A percentile compares a stretch with the other conserved stretches of the same genome.
These are phyloP conservation scores for Syncephalis fuscata DNA, from an alignment of 371 early-diverging fungal species.

Conservation along the genomic window DNA sequence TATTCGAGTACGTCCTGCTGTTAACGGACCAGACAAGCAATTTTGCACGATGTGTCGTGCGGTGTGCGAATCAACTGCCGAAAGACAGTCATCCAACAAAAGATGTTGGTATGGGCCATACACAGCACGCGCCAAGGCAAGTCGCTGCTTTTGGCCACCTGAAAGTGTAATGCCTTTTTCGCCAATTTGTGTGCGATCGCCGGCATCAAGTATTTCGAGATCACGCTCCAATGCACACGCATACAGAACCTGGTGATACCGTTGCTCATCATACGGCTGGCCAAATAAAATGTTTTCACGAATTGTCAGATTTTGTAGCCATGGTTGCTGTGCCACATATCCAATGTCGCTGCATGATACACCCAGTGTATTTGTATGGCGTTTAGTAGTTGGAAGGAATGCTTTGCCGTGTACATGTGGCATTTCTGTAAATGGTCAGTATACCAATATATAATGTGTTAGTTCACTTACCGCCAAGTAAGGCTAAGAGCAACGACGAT, in stretches of 20 bases:
- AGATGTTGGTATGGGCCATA: conserved; percentile 58
- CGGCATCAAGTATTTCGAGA: conserved; percentile 58
- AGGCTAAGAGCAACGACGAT: conserved; percentile 38
- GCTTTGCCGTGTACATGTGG: conserved; percentile 23
- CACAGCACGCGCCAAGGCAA: conserved; percentile 69
- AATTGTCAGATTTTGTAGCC: conserved; percentile 74
- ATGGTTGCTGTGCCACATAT: conserved; percentile 70
- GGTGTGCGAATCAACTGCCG: conserved; percentile 75
- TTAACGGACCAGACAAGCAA: conserved; percentile 49
- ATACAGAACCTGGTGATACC: conserved; percentile 45
- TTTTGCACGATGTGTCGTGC: conserved; percentile 58
- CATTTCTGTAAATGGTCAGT: conserved; percentile 14
- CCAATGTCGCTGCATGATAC: conserved; percentile 38
- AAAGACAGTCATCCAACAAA: conserved; percentile 69
- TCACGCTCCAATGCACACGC: conserved; percentile 53
- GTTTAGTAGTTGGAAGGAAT: conserved; percentile 15
- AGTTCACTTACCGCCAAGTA: conserved; percentile 32
- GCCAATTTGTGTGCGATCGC: conserved; percentile 86
- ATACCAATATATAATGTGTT: no score
- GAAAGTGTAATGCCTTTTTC: conserved; percentile 66
- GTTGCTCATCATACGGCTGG: conserved; percentile 31
- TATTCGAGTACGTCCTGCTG: conserved; percentile 60
- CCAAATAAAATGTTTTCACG: conserved; percentile 80
- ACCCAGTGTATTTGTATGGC: conserved; percentile 13
- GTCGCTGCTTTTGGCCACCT: conserved; percentile 67